Conservation (phyloP, 345 rosid species). For the Ceriops zippeliana region DNA sequence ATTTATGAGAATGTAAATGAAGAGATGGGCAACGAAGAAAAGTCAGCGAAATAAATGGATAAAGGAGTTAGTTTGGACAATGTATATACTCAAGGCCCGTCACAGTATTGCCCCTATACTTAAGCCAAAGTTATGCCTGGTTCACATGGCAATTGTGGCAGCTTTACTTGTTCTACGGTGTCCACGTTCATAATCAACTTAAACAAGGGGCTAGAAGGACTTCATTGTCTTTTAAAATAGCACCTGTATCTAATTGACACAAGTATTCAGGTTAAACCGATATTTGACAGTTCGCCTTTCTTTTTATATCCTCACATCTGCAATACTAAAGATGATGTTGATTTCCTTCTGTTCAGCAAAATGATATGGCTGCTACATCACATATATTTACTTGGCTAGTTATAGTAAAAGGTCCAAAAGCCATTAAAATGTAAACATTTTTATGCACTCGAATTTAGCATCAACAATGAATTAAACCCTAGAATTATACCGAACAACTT, state of each 20-base stretch:
- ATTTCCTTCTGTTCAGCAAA: neutral
- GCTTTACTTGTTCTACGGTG: neutral
- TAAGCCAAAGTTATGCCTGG: neutral
- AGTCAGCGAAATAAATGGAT: slow-evolving; percentile 45
- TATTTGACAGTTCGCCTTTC: neutral
- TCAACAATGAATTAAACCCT: neutral
- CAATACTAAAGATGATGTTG: too few relatives aligned
- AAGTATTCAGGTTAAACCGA: slow-evolving; percentile 13
- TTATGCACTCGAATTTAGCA: neutral
- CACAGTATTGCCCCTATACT: slow-evolving; percentile 24
- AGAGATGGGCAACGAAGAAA: slow-evolving; percentile 34
- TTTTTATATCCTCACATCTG: neutral
- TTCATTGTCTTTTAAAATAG: slow-evolving; percentile 2
- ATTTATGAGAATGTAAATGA: slow-evolving; percentile 28
- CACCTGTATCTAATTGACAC: neutral
- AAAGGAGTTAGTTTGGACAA: slow-evolving; percentile 27
- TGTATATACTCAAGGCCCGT: slow-evolving; percentile 23
- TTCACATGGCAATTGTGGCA: neutral
- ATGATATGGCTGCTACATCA: neutral
- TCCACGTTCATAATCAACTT: neutral
- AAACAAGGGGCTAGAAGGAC: slow-evolving; percentile 2
- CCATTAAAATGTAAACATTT: too few relatives aligned
- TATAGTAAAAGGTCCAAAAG: too few relatives aligned
- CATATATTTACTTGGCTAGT: too few relatives aligned
- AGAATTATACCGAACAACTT: neutral